These are phyloP conservation scores for Moesziomyces globuligerus DNA, from an alignment of 1,284 basidiomycete genomes.

Conservation along the genomic window DNA sequence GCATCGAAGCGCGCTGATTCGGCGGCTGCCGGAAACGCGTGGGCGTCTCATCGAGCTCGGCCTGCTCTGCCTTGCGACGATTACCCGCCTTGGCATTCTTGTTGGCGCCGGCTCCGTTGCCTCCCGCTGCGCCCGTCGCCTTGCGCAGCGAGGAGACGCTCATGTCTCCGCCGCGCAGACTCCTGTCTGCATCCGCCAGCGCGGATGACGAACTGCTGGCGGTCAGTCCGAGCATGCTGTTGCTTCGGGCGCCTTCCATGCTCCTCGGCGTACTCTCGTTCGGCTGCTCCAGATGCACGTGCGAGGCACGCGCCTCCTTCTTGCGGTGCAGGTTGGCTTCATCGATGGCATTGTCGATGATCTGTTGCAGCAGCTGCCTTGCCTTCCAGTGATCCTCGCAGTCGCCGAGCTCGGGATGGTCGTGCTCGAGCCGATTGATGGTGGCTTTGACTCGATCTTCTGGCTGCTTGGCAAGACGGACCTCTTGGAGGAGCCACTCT, in stretches of 20 bases:
- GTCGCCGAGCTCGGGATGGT: slow-evolving; percentile 46
- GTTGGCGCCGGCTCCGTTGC: slow-evolving; percentile 5
- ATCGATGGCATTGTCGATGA: slow-evolving; percentile 58
- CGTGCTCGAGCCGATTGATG: slow-evolving; percentile 46
- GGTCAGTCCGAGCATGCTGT: slow-evolving; percentile 27
- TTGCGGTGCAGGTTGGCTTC: slow-evolving; percentile 53
- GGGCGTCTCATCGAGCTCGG: slow-evolving; percentile 42
- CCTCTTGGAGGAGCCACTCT: slow-evolving; percentile 54
- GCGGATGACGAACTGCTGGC: slow-evolving; percentile 33
- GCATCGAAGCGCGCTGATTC: slow-evolving; percentile 31
- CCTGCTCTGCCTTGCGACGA: slow-evolving; percentile 46
- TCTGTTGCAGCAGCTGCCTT: slow-evolving; percentile 52
- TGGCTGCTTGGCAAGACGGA: slow-evolving; percentile 53
- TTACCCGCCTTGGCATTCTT: slow-evolving; percentile 17
- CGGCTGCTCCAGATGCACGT: slow-evolving; percentile 28
- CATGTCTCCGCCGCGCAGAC: slow-evolving; percentile 16
- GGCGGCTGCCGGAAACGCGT: slow-evolving; percentile 39
- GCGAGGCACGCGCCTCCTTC: slow-evolving; percentile 36
- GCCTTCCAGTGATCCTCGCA: slow-evolving; percentile 58
- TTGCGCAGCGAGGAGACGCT: slow-evolving; percentile 25
- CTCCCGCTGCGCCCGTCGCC: slow-evolving; percentile 3
- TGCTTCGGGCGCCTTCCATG: slow-evolving; percentile 17
- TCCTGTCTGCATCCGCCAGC: slow-evolving; percentile 33
- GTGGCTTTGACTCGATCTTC: slow-evolving; percentile 51
- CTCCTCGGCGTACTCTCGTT: slow-evolving; percentile 27